Percentiles rank a stretch among this genome's conserved stretches.
phyloP scores from a whole-genome alignment of 2,329 filamentous ascomycete genomes.

The Talaromyces marneffei region DNA sequence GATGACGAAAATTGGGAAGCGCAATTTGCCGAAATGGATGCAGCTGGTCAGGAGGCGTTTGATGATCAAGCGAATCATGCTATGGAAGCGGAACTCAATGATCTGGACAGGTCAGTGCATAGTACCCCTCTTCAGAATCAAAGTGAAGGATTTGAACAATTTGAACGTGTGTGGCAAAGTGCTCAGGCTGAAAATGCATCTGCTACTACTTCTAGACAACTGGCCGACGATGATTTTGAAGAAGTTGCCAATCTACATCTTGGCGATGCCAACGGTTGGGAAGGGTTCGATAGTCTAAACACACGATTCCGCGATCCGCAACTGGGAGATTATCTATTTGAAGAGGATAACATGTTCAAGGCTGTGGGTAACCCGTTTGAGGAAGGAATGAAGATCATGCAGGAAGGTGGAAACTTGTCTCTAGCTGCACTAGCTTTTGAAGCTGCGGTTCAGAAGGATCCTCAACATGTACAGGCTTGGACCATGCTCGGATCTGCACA shows the following conservation, averaged over 20 bases:
- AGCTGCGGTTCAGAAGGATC: conserved; percentile 84
- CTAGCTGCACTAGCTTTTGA: conserved; percentile 92
- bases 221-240: conserved; percentile 58
- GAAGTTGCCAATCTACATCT: conserved; percentile 47
- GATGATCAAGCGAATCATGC: conserved; percentile 63
- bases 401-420: conserved; percentile 87
- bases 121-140: conserved; percentile 7
- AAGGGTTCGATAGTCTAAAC: conserved; percentile 64
- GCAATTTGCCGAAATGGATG: conserved; percentile 84
- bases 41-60: conserved; percentile 47
- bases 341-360: conserved; percentile 86
- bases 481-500: conserved; percentile 85
- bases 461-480: conserved; percentile 87
- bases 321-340: conserved; percentile 87
- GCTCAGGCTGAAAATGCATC: conserved; percentile 40
- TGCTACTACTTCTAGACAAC: conserved; percentile 41
- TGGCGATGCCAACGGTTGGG: conserved; percentile 76
- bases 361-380: conserved; percentile 79
- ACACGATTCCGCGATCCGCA: conserved; percentile 68
- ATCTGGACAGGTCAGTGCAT: conserved; percentile 75
- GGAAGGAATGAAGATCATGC: conserved; percentile 88
- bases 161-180: conserved; percentile 66
- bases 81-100: conserved; percentile 80
- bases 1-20: conserved; percentile 95
- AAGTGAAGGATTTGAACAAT: conserved; percentile 66